Base-by-base conservation (phyloP, 2,329 filamentous ascomycete genomes). In the Botrytis paeoniae region DNA sequence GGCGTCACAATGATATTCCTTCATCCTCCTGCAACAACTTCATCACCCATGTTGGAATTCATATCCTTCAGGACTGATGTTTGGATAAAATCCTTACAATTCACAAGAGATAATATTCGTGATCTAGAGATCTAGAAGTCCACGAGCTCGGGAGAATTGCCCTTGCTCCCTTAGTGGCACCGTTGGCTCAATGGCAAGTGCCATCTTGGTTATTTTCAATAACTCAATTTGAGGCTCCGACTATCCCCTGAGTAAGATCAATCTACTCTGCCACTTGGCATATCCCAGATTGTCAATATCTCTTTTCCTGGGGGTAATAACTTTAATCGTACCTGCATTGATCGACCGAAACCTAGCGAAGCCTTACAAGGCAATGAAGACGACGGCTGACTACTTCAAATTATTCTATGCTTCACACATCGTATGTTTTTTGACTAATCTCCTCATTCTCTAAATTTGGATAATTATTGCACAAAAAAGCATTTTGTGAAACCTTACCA, bases 371-470 rank as follows among this genome's bases (percentile, higher is more conserved):
- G 29, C 60, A 43, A 35, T 35, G 18, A 20, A 51, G 37, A n/a
- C 25, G 37, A 60, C n/a, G 37, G 37, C 39, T 59, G 37, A 16
- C 25, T 32, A 43, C 48, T 60, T 29, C 20, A 70, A 22, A 60
- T 35, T 14, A 41, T 57, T 60, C 25, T 22, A 54, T 66, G 25
- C 45, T 22, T 41, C 29, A 10, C 9, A 14, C 12, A 25, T 59
- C 65, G 48, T 69, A 54, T 59, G 25, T n/a, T 14, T 22, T 57
- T 32, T 65, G 25, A 32, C 4, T 18, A 57, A 71, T 71, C 45
- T 71, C 60, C 69, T 65, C 69, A 71, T 65, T 65, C 43, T 57
- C 45, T 54, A 65, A 41, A 39, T 69, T 45, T 69, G 54, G 66
- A 41, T 22, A 9, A 41, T 57, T 6, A 16, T 57, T 29, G 10